phyloP scores from a whole-genome alignment of 1,284 basidiomycete species.

The Leccinum angustisporum region DNA sequence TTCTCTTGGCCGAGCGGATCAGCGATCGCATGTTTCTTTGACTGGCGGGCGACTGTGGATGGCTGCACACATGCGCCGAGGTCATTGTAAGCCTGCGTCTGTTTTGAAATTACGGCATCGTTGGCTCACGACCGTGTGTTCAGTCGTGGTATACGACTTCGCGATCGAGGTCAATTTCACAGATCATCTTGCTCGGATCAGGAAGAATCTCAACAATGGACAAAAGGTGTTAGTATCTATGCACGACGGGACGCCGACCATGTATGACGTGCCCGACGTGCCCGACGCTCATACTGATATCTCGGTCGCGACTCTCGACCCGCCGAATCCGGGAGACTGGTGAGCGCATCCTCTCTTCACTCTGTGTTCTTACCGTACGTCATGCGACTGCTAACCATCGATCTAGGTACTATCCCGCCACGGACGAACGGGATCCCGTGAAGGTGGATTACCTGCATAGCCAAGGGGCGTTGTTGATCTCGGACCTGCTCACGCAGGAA shows the following conservation, averaged over 20 bases:
- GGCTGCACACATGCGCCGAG: constrained; percentile 48
- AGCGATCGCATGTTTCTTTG: constrained; percentile 36
- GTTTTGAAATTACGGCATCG: neutral
- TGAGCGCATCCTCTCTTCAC: constrained; percentile 9
- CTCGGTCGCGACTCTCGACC: constrained; percentile 23
- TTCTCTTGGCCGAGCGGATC: constrained; percentile 35
- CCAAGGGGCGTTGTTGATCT: constrained; percentile 41
- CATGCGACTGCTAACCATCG: neutral
- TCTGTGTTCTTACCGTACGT: neutral
- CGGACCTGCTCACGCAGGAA: constrained; percentile 36
- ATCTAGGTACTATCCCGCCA: constrained; percentile 46
- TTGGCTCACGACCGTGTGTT: constrained; percentile 2
- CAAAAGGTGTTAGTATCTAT: constrained; percentile 29
- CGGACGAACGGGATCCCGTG: constrained; percentile 42
- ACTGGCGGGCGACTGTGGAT: constrained; percentile 44
- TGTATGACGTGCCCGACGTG: constrained; percentile 35
- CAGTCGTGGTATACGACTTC: constrained; percentile 36
- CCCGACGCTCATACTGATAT: constrained; percentile 26
- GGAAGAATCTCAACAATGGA: constrained; percentile 34
- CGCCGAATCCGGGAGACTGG: constrained; percentile 27
- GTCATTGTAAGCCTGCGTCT: constrained; percentile 39
- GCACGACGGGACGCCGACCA: constrained; percentile 13
- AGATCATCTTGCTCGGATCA: constrained; percentile 40
- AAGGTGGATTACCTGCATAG: constrained; percentile 37
- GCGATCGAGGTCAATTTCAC: constrained; percentile 35